These are phyloP conservation scores for Danielia oregonensis DNA, from an alignment of 805 yeast genomes.

Conservation along the genomic window DNA sequence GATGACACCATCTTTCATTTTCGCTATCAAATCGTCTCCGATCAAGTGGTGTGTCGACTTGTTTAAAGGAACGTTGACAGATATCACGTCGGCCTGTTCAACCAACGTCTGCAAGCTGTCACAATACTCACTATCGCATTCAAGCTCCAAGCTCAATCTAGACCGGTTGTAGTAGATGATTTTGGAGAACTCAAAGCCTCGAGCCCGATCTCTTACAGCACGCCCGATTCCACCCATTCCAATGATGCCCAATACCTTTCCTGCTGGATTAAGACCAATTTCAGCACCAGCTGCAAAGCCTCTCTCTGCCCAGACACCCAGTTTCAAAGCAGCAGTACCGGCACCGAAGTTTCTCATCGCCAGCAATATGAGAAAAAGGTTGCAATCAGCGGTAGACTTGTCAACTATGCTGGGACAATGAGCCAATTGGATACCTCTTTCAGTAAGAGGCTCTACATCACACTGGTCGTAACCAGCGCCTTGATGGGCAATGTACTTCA, in stretches of 20 bases:
- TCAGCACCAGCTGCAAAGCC: not conserved
- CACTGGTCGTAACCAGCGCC: slow-evolving; percentile 61
- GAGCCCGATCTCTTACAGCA: slow-evolving; percentile 1
- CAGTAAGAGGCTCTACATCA: slow-evolving; percentile 40
- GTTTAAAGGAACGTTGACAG: slow-evolving; percentile 1
- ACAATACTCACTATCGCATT: not conserved
- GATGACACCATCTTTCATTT: slow-evolving; percentile 15
- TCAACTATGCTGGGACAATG: slow-evolving; percentile 53
- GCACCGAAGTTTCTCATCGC: slow-evolving; percentile 43
- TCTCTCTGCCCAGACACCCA: slow-evolving; percentile 1
- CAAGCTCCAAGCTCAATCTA: not conserved
- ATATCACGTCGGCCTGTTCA: not conserved
- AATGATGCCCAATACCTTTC: slow-evolving; percentile 1
- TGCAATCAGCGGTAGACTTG: slow-evolving; percentile 56
- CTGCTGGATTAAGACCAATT: not conserved
- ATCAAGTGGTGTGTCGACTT: not conserved
- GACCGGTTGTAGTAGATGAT: slow-evolving; percentile 2
- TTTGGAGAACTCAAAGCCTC: not conserved
- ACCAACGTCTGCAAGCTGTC: not conserved
- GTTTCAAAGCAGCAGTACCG: not conserved
- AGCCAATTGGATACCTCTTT: slow-evolving; percentile 42
- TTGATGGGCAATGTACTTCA: slow-evolving; percentile 44
- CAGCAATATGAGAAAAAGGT: slow-evolving; percentile 47
- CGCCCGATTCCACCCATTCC: slow-evolving; percentile 3
- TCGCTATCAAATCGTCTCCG: not conserved